A percentile compares a stretch with the other conserved stretches of the same genome.
Evolutionary conservation across 495 filamentous ascomycete genomes (phyloP).

Genomic region (Penicillium flavigenum): DNA sequence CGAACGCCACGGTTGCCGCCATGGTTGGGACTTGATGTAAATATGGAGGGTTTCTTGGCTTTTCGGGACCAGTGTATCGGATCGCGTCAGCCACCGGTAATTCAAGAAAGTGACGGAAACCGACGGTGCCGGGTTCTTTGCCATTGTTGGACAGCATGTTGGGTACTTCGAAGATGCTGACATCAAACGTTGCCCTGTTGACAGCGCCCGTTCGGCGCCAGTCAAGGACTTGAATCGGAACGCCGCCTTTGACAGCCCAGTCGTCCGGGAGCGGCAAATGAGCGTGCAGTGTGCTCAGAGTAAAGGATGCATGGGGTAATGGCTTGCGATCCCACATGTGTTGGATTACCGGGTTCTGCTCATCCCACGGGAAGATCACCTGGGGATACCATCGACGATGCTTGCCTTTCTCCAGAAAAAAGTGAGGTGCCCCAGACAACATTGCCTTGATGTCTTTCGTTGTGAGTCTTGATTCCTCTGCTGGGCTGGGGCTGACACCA

Average conservation of each 20-base stretch:
- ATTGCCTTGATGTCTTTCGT: slow-evolving; percentile 64
- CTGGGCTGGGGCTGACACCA: not conserved
- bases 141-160: slow-evolving; percentile 74
- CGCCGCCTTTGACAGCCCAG: slow-evolving; percentile 36
- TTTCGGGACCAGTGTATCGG: slow-evolving; percentile 37
- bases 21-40: slow-evolving; percentile 35
- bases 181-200: slow-evolving; percentile 56
- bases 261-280: slow-evolving; percentile 45
- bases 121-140: slow-evolving; percentile 69
- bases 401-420: slow-evolving; percentile 53
- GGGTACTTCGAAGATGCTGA: slow-evolving; percentile 59
- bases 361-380: slow-evolving; percentile 69
- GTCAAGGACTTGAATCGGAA: slow-evolving; percentile 27
- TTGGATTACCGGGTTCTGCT: slow-evolving; percentile 56
- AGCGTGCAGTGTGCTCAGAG: slow-evolving; percentile 46
- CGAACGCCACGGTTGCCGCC: slow-evolving; percentile 35
- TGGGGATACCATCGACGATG: slow-evolving; percentile 59
- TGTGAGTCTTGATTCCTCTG: slow-evolving; percentile 36
- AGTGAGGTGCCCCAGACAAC: slow-evolving; percentile 77
- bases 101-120: slow-evolving; percentile 73
- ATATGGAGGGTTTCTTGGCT: slow-evolving; percentile 28
- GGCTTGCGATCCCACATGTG: slow-evolving; percentile 59
- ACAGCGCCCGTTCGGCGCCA: slow-evolving; percentile 29
- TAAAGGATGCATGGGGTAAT: slow-evolving; percentile 48
- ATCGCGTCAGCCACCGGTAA: slow-evolving; percentile 62